Conservation (phyloP, 176 grass and related monocot species). For the Tillandsia leiboldiana region DNA sequence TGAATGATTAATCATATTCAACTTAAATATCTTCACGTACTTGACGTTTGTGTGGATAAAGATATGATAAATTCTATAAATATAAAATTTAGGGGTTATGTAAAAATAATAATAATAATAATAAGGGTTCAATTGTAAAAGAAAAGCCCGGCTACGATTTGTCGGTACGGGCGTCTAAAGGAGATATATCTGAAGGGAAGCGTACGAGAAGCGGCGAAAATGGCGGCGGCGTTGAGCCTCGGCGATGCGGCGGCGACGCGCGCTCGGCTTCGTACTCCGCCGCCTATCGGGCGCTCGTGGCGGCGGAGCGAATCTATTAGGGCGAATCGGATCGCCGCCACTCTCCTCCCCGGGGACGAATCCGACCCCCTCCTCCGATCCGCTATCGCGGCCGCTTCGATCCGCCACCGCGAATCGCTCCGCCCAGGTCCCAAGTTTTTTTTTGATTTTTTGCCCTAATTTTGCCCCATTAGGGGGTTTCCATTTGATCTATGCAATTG, state of each 20-base stretch:
- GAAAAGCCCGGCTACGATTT: too few relatives aligned
- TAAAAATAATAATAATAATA: too few relatives aligned
- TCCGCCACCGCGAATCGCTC: constrained; percentile 44
- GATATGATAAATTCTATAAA: too few relatives aligned
- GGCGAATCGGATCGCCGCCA: neutral
- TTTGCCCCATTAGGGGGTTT: neutral
- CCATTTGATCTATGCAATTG: too few relatives aligned
- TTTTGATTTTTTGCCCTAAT: neutral
- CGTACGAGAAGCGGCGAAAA: neutral
- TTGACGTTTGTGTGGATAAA: too few relatives aligned
- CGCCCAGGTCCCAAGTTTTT: constrained; percentile 25
- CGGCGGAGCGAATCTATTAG: neutral
- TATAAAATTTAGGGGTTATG: too few relatives aligned
- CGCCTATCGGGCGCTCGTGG: constrained; percentile 2
- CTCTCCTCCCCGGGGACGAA: constrained; percentile 11
- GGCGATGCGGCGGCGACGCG: neutral
- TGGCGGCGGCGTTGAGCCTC: neutral
- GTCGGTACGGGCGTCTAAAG: too few relatives aligned
- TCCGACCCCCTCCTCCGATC: constrained; percentile 25
- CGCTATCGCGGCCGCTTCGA: constrained; percentile 24
- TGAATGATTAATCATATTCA: too few relatives aligned
- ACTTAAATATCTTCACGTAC: too few relatives aligned
- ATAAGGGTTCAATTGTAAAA: too few relatives aligned
- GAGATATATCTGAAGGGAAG: neutral
- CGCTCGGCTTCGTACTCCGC: neutral